A percentile compares a stretch with the other conserved stretches of the same genome.
phyloP scores from a whole-genome alignment of 352 stramenopile species.

The Plasmopara viticola region DNA sequence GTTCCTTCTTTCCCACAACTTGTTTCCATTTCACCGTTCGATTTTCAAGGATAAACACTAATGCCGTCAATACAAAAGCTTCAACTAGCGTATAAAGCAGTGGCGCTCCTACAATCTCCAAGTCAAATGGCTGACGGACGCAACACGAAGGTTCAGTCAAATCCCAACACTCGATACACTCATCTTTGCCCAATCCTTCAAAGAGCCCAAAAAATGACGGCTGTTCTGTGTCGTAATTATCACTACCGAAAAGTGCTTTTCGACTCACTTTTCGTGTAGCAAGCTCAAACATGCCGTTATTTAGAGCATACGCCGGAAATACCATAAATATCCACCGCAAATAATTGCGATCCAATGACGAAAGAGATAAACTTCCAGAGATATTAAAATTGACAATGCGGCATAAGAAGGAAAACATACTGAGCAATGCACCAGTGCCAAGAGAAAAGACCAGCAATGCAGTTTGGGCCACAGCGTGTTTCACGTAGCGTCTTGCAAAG shows the following conservation, averaged over 20 bases:
- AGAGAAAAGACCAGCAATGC: conserved; percentile 60
- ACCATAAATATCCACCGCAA: conserved; percentile 68
- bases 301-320: conserved; percentile 60
- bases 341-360: conserved; percentile 57
- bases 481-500: conserved; percentile 51
- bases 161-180: conserved; percentile 52
- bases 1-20: neutral
- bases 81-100: conserved; percentile 42
- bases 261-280: conserved; percentile 63
- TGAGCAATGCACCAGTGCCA: conserved; percentile 51
- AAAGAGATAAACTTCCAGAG: conserved; percentile 35
- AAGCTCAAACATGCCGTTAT: conserved; percentile 68
- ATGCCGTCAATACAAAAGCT: conserved; percentile 32
- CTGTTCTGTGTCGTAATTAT: conserved; percentile 7
- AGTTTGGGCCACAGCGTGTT: conserved; percentile 55
- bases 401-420: conserved; percentile 75
- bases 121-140: conserved; percentile 39
- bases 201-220: conserved; percentile 57
- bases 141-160: conserved; percentile 34
- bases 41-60: conserved; percentile 46
- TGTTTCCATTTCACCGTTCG: conserved; percentile 35
- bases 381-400: conserved; percentile 51
- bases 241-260: conserved; percentile 29
- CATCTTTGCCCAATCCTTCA: conserved; percentile 33
- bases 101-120: conserved; percentile 44